Evolutionary conservation across 495 filamentous ascomycete genomes (phyloP), one percentile per base, ranked within the genome.

Genomic region (Penicillium antarcticum): DNA sequence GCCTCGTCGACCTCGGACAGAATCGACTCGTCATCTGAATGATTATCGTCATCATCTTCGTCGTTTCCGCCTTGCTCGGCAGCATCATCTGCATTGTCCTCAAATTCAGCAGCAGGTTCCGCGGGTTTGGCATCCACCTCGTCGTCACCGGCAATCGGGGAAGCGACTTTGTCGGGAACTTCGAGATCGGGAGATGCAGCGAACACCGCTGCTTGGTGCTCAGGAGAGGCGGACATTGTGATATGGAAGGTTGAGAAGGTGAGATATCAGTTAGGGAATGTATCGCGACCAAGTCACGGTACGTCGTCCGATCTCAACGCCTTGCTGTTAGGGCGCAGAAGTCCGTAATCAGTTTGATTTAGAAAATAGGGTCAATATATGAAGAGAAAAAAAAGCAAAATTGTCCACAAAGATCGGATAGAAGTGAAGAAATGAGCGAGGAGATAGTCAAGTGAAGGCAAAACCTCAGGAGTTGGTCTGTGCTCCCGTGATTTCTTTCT

Each of bases 1-100:
- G 87, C 87, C 65, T 97, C 94, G 68, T 97, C 95, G 58, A 98
- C 86, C 66, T 98, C 94, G 9, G 92, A 97, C 13, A 95, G 81
- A 45, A 88, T 81, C n/a, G 88, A 90, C 29, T 92, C 89, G 53
- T 87, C 82, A 57, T 92, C 90, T 1, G 86, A 87, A n/a, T 78
- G 58, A 42, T 69, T 75, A 17, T 66, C 76, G n/a, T 70, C 66
- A 9, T 47, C 57, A 35, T 58, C 61, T 7, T 64, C 57, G 10
- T 60, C 51, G 1, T 51, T 45, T 21, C 47, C 52, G 1, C 55
- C 53, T 11, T 62, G 49, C 5, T 50, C 57, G 10, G 48, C 55
- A 11, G 16, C 34, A 14, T 42, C 45, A 3, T 54, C 35, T 3
- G 37, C 36, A 2, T 52, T 37, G 8, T 48, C 58, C 6, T 55